Percentiles rank a stretch among this genome's conserved stretches.
phyloP scores from a whole-genome alignment of 2,329 filamentous ascomycete genomes.

The Aspergillus nomiae region DNA sequence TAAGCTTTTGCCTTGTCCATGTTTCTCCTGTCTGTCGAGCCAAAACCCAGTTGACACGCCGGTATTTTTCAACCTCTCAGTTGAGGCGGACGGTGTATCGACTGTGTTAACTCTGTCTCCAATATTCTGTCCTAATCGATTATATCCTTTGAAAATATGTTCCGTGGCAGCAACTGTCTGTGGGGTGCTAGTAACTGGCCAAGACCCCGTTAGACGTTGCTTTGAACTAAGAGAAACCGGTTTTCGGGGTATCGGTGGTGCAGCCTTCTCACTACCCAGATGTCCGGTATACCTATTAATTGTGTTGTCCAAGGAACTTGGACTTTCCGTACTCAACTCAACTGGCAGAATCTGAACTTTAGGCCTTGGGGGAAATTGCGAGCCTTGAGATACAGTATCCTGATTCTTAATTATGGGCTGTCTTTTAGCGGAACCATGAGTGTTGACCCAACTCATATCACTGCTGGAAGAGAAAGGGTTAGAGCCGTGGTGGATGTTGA shows the following conservation, averaged over 20 bases:
- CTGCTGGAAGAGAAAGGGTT: conserved; percentile 78
- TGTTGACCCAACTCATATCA: conserved; percentile 79
- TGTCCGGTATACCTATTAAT: neutral
- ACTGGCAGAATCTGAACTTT: conserved; percentile 1
- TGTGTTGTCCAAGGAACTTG: neutral
- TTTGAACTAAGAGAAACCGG: conserved; percentile 48
- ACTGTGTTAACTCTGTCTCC: neutral
- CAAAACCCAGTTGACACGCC: neutral
- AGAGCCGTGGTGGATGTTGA: conserved; percentile 72
- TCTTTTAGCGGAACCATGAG: conserved; percentile 16
- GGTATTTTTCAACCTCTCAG: neutral
- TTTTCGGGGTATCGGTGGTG: conserved; percentile 66
- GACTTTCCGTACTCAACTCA: neutral
- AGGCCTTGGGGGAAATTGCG: conserved; percentile 26
- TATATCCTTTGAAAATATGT: neutral
- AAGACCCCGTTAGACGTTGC: neutral
- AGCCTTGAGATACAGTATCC: conserved; percentile 18
- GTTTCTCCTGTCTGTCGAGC: neutral
- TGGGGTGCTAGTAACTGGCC: neutral
- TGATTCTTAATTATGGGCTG: conserved; percentile 12
- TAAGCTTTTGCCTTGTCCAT: neutral
- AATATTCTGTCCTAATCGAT: neutral
- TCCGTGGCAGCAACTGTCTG: neutral
- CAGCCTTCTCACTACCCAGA: conserved; percentile 29
- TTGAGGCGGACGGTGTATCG: neutral